phyloP scores from a whole-genome alignment of 768 basidiomycete genomes.

The Pholiota conissans region DNA sequence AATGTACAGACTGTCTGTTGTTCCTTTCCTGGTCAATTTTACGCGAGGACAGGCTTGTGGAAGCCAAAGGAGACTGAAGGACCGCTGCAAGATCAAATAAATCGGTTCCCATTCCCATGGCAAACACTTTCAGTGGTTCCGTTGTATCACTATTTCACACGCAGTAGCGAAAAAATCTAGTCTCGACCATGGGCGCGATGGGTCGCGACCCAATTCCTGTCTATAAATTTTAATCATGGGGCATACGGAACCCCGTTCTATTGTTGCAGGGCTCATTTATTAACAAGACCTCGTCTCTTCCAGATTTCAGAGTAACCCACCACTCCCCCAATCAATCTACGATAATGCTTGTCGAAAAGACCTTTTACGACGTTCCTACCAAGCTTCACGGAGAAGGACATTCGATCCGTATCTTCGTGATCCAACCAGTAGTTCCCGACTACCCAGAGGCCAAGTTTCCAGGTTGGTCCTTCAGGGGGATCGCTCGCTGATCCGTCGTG shows the following conservation, averaged over 20 bases:
- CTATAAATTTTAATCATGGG: background rate
- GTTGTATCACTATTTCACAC: background rate
- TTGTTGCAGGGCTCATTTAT: background rate
- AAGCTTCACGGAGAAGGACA: conserved; percentile 57
- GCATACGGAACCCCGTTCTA: background rate
- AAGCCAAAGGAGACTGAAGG: no score
- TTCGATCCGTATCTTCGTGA: conserved; percentile 80
- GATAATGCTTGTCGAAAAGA: conserved; percentile 81
- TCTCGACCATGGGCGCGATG: background rate
- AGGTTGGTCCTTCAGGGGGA: conserved; percentile 39
- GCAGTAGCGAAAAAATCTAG: background rate
- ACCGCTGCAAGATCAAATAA: no score
- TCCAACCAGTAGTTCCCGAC: conserved; percentile 74
- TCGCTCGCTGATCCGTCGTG: background rate
- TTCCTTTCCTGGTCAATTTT: no score
- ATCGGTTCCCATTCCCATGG: background rate
- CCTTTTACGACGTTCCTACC: conserved; percentile 75
- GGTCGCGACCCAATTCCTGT: background rate
- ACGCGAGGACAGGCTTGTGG: no score
- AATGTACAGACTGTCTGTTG: background rate
- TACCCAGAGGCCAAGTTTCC: conserved; percentile 93
- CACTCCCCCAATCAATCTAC: conserved; percentile 1
- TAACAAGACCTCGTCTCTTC: background rate
- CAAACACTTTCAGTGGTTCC: background rate
- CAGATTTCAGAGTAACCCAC: conserved; percentile 1